A percentile compares a stretch with the other conserved stretches of the same genome.
Evolutionary conservation across 2,329 filamentous ascomycete genomes (phyloP).

Genomic region (Zasmidium cellare): DNA sequence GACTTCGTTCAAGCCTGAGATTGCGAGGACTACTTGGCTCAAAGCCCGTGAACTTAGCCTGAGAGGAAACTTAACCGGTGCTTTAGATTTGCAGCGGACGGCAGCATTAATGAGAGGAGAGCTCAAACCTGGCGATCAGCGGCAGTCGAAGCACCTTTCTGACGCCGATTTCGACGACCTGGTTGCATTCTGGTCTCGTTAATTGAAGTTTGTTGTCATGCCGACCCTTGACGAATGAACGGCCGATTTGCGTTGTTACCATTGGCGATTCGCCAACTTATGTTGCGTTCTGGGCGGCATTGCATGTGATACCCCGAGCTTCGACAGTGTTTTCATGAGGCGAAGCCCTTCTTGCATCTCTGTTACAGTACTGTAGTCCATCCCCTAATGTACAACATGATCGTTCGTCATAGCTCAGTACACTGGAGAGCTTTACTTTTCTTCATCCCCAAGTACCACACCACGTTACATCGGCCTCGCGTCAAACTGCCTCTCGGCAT

Average conservation of each 20-base stretch:
- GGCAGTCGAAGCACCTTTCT: neutral
- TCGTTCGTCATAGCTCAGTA: too few species aligned
- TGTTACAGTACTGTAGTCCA: neutral
- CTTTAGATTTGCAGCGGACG: neutral
- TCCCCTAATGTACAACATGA: neutral
- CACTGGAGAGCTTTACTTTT: too few species aligned
- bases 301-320: neutral
- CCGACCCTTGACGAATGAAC: neutral
- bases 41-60: neutral
- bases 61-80: neutral
- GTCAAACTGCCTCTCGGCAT: slow-evolving; percentile 36
- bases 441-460: too few species aligned
- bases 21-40: slow-evolving; percentile 11
- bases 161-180: slow-evolving; percentile 9
- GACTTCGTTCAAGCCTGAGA: slow-evolving; percentile 1
- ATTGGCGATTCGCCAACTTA: too few species aligned
- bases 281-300: neutral
- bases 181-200: slow-evolving; percentile 13
- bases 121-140: neutral
- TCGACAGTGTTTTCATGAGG: neutral
- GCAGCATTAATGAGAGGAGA: neutral
- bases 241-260: neutral
- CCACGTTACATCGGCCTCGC: slow-evolving; percentile 23
- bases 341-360: neutral
- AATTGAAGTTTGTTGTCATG: neutral